A percentile compares a stretch with the other conserved stretches of the same genome.
These are phyloP conservation scores for Kodamaea ohmeri DNA, from an alignment of 1,139 yeast species.

Conservation along the genomic window DNA sequence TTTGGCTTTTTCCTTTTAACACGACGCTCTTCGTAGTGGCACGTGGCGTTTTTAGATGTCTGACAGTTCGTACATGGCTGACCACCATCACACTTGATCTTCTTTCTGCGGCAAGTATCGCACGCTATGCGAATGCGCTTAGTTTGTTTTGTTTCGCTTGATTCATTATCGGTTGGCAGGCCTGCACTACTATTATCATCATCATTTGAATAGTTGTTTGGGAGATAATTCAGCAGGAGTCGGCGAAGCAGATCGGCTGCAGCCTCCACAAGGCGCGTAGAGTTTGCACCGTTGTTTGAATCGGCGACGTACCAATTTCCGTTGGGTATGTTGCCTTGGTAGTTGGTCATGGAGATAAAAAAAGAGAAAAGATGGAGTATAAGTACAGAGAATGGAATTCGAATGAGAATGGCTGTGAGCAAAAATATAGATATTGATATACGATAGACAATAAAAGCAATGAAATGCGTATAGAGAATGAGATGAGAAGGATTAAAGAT, in stretches of 20 bases:
- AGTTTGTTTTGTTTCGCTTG: conserved; percentile 1
- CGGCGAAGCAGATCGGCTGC: conserved; percentile 4
- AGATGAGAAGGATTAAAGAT: too few relatives aligned
- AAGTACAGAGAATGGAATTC: too few relatives aligned
- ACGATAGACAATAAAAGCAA: too few relatives aligned
- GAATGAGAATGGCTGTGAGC: too few relatives aligned
- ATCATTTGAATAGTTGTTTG: neutral
- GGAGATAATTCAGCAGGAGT: conserved; percentile 3
- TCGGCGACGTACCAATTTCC: neutral
- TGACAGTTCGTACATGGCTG: conserved; percentile 24
- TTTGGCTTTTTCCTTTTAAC: conserved; percentile 16
- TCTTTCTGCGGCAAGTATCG: conserved; percentile 25
- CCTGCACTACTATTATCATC: conserved; percentile 1
- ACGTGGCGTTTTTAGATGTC: conserved; percentile 17
- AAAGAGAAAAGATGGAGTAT: too few relatives aligned
- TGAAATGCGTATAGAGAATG: too few relatives aligned
- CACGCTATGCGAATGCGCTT: conserved; percentile 24
- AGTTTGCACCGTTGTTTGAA: neutral
- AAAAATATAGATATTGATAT: too few relatives aligned
- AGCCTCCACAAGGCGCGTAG: neutral
- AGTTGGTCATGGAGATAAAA: too few relatives aligned
- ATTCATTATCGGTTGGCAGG: neutral
- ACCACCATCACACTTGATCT: conserved; percentile 26
- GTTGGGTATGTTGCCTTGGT: too few relatives aligned
- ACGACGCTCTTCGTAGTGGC: conserved; percentile 30